Conservation (phyloP, 1,284 basidiomycete genomes). For the Exobasidium rhododendri region DNA sequence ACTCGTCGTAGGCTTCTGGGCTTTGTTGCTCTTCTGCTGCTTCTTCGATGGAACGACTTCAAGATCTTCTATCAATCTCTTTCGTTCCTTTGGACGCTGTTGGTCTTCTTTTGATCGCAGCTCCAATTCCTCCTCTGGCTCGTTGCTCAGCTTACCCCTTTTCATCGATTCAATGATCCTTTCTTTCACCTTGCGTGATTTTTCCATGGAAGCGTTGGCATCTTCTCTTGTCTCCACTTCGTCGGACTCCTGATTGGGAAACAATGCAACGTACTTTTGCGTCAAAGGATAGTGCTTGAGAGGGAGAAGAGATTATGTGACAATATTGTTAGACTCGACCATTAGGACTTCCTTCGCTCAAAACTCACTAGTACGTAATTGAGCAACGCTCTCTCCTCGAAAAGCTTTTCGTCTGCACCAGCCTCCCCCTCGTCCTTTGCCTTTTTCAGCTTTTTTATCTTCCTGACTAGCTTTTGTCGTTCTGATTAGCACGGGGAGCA, state of each 20-base stretch:
- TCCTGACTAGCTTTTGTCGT: slow-evolving; percentile 12
- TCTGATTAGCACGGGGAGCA: too few relatives aligned
- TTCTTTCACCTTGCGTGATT: slow-evolving; percentile 24
- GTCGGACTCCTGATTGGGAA: slow-evolving; percentile 23
- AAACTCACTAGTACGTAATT: slow-evolving; percentile 12
- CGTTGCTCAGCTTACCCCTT: slow-evolving; percentile 22
- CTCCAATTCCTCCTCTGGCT: slow-evolving; percentile 36
- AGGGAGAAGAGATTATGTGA: not conserved
- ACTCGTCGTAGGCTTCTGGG: not conserved
- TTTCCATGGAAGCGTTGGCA: slow-evolving; percentile 1
- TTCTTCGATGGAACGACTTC: not conserved
- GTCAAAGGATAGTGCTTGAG: slow-evolving; percentile 14
- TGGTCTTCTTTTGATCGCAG: slow-evolving; percentile 15
- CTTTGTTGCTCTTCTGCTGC: not conserved
- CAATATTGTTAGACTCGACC: not conserved
- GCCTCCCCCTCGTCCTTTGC: slow-evolving; percentile 14
- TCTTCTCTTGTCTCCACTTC: slow-evolving; percentile 20
- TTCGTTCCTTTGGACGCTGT: slow-evolving; percentile 14
- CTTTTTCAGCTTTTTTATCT: slow-evolving; percentile 13
- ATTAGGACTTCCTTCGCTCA: too few relatives aligned
- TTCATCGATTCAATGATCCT: slow-evolving; percentile 27
- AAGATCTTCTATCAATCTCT: not conserved
- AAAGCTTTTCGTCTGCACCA: slow-evolving; percentile 7
- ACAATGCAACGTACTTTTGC: slow-evolving; percentile 33
- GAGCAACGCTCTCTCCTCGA: slow-evolving; percentile 12